phyloP scores from a whole-genome alignment of 2,329 filamentous ascomycete genomes.

The Monosporascus sp. region DNA sequence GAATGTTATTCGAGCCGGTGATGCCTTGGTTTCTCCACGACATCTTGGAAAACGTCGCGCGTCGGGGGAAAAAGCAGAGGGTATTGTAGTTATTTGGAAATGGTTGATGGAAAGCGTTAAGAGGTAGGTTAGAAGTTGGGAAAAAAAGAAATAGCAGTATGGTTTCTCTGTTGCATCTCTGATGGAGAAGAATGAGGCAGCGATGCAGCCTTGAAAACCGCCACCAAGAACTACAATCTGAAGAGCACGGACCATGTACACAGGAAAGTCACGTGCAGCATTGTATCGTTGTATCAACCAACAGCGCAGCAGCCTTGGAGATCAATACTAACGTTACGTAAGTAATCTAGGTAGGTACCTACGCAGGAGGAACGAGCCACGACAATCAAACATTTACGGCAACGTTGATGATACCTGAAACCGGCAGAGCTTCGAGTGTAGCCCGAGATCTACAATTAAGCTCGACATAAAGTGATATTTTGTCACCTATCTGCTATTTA shows the following conservation, averaged over 20 bases:
- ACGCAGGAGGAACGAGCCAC: neutral
- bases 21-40: slow-evolving; percentile 74
- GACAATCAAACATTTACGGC: no score
- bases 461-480: no score
- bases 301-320: neutral
- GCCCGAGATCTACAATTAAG: no score
- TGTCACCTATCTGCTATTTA: no score
- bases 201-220: no score
- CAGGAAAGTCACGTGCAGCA: neutral
- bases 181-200: no score
- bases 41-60: slow-evolving; percentile 35
- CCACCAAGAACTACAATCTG: neutral
- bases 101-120: neutral
- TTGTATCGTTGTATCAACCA: neutral
- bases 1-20: slow-evolving; percentile 97
- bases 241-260: neutral
- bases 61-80: neutral
- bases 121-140: neutral
- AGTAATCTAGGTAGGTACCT: neutral
- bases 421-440: no score
- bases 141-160: neutral
- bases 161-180: neutral
- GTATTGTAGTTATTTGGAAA: neutral
- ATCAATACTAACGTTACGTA: neutral
- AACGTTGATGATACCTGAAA: no score